Conservation (phyloP, 305 asterid genomes). For the Solanum hybrid region DNA sequence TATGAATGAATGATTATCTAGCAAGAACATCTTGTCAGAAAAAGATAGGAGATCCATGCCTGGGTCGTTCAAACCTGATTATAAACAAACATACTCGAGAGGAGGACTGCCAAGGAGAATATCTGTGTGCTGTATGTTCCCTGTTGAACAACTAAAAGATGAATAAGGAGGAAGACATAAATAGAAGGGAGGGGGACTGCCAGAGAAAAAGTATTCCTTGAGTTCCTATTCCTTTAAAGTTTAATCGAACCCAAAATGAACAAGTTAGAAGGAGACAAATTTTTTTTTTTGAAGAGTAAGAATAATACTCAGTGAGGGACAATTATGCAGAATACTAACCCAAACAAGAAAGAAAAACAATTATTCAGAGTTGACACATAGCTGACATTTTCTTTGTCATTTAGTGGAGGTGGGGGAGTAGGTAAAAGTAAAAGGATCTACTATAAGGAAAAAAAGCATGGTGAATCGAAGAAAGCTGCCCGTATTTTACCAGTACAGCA, state of each 20-base stretch:
- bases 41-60: not conserved
- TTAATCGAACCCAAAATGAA: not conserved
- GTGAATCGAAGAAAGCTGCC: not conserved
- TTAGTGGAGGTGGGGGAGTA: not conserved
- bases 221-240: not conserved
- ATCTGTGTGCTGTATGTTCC: conserved; percentile 96
- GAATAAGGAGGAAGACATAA: not conserved
- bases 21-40: not conserved
- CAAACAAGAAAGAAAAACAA: not conserved
- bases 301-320: not conserved
- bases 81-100: conserved; percentile 92
- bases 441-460: not conserved
- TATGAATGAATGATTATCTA: not conserved
- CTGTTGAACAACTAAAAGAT: conserved; percentile 32
- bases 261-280: not conserved
- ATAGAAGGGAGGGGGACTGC: not conserved
- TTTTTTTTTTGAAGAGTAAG: not conserved
- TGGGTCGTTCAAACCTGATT: conserved; percentile 56
- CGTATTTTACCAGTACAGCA: not conserved
- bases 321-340: not conserved
- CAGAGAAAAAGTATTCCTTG: not conserved
- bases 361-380: not conserved
- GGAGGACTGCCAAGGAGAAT: conserved; percentile 87
- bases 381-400: not conserved
- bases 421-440: not conserved